Conservation (phyloP, 305 asterid species). For the Withania somnifera region DNA sequence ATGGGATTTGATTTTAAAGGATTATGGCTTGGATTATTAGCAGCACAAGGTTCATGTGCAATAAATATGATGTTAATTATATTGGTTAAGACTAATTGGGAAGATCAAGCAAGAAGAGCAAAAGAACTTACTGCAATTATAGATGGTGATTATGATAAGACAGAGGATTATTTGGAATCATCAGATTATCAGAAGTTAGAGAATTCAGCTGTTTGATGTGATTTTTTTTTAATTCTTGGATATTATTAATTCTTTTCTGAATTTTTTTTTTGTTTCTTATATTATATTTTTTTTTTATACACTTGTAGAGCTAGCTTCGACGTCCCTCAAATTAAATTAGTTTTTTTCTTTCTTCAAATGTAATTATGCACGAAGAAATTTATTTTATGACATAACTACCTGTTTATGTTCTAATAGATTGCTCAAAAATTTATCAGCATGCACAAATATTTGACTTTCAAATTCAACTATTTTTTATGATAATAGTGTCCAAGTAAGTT, state of each 20-base stretch:
- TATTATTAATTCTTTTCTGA: not conserved
- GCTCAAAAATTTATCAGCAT: not conserved
- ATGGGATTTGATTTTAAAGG: constrained; percentile 24
- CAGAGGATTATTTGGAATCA: not conserved
- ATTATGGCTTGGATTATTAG: constrained; percentile 31
- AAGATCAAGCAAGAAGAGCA: constrained; percentile 22
- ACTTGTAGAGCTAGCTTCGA: not conserved
- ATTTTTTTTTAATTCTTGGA: not conserved
- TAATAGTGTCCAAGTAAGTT: not conserved
- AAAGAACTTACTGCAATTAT: constrained; percentile 18
- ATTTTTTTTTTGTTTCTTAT: not conserved
- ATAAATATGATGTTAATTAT: constrained; percentile 20
- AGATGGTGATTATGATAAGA: not conserved
- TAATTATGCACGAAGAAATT: not conserved
- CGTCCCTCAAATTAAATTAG: not conserved
- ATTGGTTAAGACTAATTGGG: constrained; percentile 25
- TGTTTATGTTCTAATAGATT: not conserved
- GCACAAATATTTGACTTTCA: not conserved
- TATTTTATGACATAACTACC: not conserved
- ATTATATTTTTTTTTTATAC: not conserved
- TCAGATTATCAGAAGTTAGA: not conserved
- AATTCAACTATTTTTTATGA: not conserved
- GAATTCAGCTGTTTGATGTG: not conserved
- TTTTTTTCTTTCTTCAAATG: not conserved
- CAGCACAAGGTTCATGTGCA: constrained; percentile 31